These are phyloP conservation scores for Trichoderma citrinoviride DNA, from an alignment of 2,329 filamentous ascomycete species.

Conservation along the genomic window DNA sequence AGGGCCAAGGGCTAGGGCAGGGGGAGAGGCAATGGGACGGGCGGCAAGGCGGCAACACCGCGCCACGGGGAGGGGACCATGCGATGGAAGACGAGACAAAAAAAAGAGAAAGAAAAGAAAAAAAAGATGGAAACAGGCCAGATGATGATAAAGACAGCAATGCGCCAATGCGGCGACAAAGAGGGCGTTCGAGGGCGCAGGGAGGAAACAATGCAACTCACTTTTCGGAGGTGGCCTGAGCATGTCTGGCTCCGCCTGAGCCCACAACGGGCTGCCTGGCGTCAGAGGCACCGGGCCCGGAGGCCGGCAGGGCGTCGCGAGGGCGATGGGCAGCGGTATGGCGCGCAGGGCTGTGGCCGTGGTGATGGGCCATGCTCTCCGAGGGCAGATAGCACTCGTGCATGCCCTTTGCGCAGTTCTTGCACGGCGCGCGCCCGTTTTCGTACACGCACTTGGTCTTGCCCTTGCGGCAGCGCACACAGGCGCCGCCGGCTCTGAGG, in stretches of 20 bases:
- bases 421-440: conserved; percentile 60
- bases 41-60: neutral
- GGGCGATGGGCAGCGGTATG: conserved; percentile 48
- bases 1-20: conserved; percentile 4
- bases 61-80: neutral
- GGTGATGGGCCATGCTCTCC: conserved; percentile 58
- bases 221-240: conserved; percentile 52
- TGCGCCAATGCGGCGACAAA: neutral
- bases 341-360: conserved; percentile 57
- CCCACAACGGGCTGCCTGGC: conserved; percentile 44
- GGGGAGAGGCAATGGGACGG: neutral
- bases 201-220: conserved; percentile 42
- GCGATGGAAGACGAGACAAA: neutral
- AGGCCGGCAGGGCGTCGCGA: conserved; percentile 54
- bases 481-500: conserved; percentile 59
- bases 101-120: neutral
- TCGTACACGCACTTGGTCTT: conserved; percentile 65
- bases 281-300: conserved; percentile 48
- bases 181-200: neutral
- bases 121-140: neutral
- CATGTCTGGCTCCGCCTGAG: conserved; percentile 47
- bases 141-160: too few species aligned
- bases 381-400: conserved; percentile 62
- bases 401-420: conserved; percentile 63
- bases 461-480: conserved; percentile 62